Evolutionary conservation across 352 stramenopile genomes (phyloP), one percentile per base, ranked within the genome.

Genomic region (Globisporangium splendens): DNA sequence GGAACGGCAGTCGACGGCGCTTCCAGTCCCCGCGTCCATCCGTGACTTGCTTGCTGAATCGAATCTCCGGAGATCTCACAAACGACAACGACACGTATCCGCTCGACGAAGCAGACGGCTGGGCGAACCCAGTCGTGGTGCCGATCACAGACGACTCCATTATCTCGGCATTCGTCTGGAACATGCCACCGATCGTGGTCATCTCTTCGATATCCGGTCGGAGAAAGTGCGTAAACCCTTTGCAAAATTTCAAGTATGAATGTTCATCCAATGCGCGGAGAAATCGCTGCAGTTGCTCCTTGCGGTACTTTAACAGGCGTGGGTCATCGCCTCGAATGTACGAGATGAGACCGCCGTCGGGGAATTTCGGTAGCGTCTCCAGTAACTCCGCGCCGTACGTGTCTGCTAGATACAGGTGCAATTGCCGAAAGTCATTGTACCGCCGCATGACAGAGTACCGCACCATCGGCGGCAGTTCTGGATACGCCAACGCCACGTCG

Each of bases 391-490:
- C 54, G 33, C 73, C 68, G 31, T 74, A 79, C 4, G 66, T 77
- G 46, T 86, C 74, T 13, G 85, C 61, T 35, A 91, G 59, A 56
- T 82, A 81, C 24, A 75, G 64, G 57, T 87, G 80, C 10, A 91
- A 62, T 43, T 76, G 73, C 8, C 79, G 82, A 57, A 91, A 91
- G 62, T 91, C 82, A 50, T 80, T 91, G 73, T 90, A 91, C 13
- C 82, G 68, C 15, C 82, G 71, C 74, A 88, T 87, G 62, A 89
- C 82, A 10, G 82, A 89, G 69, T 91, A 91, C 17, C 82, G 77
- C 58, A 91, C 82, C 68, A 89, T 70, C 13, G 79, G 82, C 46
- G 79, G 82, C 50, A 90, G 54, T 13, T 79, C 71, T 12, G 65
- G 57, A 58, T 82, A 80, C 50, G 57, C 50, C 28, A 38, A 11